Evolutionary conservation across 805 yeast genomes (phyloP).

Genomic region (Starmerella apis): DNA sequence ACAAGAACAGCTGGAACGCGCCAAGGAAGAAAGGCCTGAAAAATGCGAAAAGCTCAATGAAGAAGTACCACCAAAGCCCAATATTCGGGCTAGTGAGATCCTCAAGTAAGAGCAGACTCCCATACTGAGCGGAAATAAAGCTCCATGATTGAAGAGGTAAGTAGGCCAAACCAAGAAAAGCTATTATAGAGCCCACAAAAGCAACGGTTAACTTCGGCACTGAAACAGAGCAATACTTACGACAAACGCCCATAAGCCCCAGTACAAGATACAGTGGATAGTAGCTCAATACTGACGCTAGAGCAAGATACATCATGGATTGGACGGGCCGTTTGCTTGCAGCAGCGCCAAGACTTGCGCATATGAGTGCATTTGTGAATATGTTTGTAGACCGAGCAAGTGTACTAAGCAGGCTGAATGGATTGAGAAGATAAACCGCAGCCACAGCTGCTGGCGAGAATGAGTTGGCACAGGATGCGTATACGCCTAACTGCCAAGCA

Average conservation of each 20-base stretch:
- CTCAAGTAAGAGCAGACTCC: constrained; percentile 42
- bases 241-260: constrained; percentile 39
- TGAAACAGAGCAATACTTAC: neutral
- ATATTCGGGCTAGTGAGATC: constrained; percentile 72
- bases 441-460: constrained; percentile 41
- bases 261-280: constrained; percentile 52
- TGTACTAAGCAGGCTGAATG: constrained; percentile 59
- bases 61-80: constrained; percentile 98
- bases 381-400: constrained; percentile 57
- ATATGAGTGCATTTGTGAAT: constrained; percentile 50
- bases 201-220: constrained; percentile 12
- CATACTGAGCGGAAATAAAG: constrained; percentile 48
- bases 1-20: constrained; percentile 66
- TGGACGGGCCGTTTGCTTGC: constrained; percentile 34
- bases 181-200: constrained; percentile 17
- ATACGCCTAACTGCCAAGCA: constrained; percentile 43
- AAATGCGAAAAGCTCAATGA: constrained; percentile 87
- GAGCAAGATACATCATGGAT: constrained; percentile 45
- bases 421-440: constrained; percentile 65
- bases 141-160: constrained; percentile 29
- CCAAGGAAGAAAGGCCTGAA: constrained; percentile 75
- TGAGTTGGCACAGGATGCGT: constrained; percentile 32
- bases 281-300: constrained; percentile 53
- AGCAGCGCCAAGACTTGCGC: constrained; percentile 40
- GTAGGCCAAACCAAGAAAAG: constrained; percentile 26